Evolutionary conservation across 78 protist species (phyloP), one percentile per base, ranked within the genome.

Genomic region (Diacronema lutheri): DNA sequence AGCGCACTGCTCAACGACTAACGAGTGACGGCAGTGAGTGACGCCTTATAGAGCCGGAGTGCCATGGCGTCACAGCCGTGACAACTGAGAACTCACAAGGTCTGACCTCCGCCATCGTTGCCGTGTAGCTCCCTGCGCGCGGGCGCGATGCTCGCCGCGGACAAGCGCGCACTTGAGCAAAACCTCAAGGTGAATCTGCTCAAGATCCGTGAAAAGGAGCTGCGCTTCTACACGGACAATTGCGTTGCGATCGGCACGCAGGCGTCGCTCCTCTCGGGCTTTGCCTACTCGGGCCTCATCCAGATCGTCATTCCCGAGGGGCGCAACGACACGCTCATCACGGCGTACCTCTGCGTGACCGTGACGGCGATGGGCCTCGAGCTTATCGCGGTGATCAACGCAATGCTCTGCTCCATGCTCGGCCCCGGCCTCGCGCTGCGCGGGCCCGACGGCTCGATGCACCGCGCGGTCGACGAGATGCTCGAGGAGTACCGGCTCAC

Each of bases 371-470:
- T 72, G 79, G 79, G 79, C 38, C 33, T 72, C 35, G 58, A 72
- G 61, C 79, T 72, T 23, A 23, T 72, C 61, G 58, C 79, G 13
- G 79, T 72, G 40, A 33, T 38, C 58, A 72, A 72, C 60, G 0
- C 60, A 0, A 72, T 60, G 33, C 58, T 72, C 31, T 72, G 79
- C 79, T 44, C 56, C 25, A 72, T 72, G 79, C 58, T 72, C 38
- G 79, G 79, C 16, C 79, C 79, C 16, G 79, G 79, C 21, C 58
- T 72, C 25, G 79, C 79, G 61, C 58, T 72, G 23, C 79, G 79
- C 11, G 79, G 79, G 11, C 79, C 79, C 7, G 79, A 72, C 20
- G 79, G 79, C 20, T 44, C 60, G 38, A 72, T 72, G 79, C 76
- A 68, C 46, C 46, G 55, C n/a, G 79, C 79, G 20, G 79, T 72